Base-by-base conservation (phyloP, 2,329 filamentous ascomycete genomes). In the Xylariaceae sp. region DNA sequence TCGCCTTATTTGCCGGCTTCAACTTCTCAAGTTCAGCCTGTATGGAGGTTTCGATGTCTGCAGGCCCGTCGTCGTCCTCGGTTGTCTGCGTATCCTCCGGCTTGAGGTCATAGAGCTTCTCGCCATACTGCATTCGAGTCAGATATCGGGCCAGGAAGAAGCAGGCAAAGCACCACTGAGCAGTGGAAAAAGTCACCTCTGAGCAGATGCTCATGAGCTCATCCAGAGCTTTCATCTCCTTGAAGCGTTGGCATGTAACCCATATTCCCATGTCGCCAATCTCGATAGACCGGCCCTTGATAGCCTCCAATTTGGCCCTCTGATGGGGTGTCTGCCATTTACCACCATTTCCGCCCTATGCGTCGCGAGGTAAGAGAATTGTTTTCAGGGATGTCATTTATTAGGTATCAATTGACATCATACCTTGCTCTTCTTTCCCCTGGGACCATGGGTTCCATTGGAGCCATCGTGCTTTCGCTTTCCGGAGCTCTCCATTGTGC, bases 1-100 rank as follows among this genome's bases (percentile, higher is more conserved):
- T 66, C 19, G 63, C 39, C 59, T 62, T 61, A n/a, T 56, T 57
- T 22, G 64, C 53, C 30, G 66, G 56, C 41, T 76, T 79, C 53
- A 89, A 75, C 2, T 68, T 72, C 19, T 73, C 74, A n/a, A 93
- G 63, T 64, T 93, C 88, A 57, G 80, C 81, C 52, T 79, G 62
- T 51, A 93, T 87, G 19, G 81, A 76, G 4, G 78, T 73, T 57
- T 89, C 87, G 52, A 93, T 88, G 52, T 89, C 85, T n/a, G 66
- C 66, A 12, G 35, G 15, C 29, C 62, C 64, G 1, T 72, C 72
- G 6, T 68, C 68, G 3, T 64, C 66, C 2, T 55, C 66, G 9
- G 54, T 63, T 9, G 62, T 58, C 38, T 59, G 53, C 43, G 54
- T 55, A 42, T 63, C 55, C 17, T 54, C 52, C 15, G 65, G 64